Base-by-base conservation (phyloP, 2,329 filamentous ascomycete species). In the Aschersonia sp. region DNA sequence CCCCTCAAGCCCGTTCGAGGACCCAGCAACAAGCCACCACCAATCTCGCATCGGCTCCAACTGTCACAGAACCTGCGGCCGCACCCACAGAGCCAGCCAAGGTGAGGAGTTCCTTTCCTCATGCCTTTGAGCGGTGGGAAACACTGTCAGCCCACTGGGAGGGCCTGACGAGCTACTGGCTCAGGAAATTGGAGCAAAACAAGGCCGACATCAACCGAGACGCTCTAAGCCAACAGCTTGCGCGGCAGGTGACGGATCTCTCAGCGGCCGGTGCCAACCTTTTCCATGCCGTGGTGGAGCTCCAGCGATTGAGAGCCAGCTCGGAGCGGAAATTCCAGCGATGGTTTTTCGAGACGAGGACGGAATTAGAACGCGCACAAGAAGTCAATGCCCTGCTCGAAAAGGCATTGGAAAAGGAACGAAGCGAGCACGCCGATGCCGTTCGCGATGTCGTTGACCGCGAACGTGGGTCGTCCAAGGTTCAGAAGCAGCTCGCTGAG, bases 61-160 rank as follows among this genome's bases (percentile, higher is more conserved):
- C 30, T 10, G 35, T 54, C 9, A 42, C 50, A 10, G 56, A 59
- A 32, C 43, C 50, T 30, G 45, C 53, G 3, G 47, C 47, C 40
- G 54, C 58, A 44, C 50, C 50, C 20, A 46, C 53, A 7, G 51
- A 53, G 30, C 49, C 52, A 42, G 52, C 61, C 3, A 66, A 74
- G 46, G 64, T 75, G 47, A 72, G 80, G 49, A 86, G 84, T 44
- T 82, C 83, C 0, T 97, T 98, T 55, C 92, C 92, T 1, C 92
- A 97, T 65, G 92, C 92, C 0, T 98, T 98, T 59, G 91, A 98
- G 65, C 78, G 92, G 51, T 98, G 92, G 92, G 92, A 98, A 62
- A 91, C 87, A 0, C 69, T 98, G 3, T 98, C 92, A 0, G 94
- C 92, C 5, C 91, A 97, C 57, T 98, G 92, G 92, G 92, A 98